These are phyloP conservation scores for Colletotrichum karsti DNA, from an alignment of 2,329 filamentous ascomycete species.

Conservation along the genomic window DNA sequence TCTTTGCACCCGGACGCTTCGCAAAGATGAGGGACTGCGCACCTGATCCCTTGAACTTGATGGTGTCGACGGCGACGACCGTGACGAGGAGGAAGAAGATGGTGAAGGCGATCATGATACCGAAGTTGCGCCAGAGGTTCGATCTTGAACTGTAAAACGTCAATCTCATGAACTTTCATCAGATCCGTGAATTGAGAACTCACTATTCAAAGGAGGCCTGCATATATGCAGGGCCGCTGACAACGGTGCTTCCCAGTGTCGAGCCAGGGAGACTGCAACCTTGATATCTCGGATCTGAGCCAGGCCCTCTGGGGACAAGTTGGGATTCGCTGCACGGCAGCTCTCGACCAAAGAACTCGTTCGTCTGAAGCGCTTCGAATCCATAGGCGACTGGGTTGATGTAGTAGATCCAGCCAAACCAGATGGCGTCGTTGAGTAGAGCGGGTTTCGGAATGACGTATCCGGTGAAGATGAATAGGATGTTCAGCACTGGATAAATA, in stretches of 20 bases:
- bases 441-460: conserved; percentile 68
- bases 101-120: conserved; percentile 78
- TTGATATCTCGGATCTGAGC: conserved; percentile 51
- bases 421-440: conserved; percentile 68
- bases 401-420: conserved; percentile 75
- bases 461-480: conserved; percentile 73
- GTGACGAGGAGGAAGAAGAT: conserved; percentile 79
- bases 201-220: conserved; percentile 59
- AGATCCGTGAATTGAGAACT: neutral
- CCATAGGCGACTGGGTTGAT: conserved; percentile 72
- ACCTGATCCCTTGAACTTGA: conserved; percentile 59
- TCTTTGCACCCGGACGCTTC: neutral
- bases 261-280: conserved; percentile 66
- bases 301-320: conserved; percentile 56
- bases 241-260: conserved; percentile 50
- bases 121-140: conserved; percentile 80
- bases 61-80: conserved; percentile 72
- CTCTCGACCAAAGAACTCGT: conserved; percentile 60
- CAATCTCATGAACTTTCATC: neutral
- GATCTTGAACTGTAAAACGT: conserved; percentile 42
- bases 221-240: conserved; percentile 67
- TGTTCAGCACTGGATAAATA: conserved; percentile 53
- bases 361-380: conserved; percentile 67
- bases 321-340: conserved; percentile 56
- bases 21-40: conserved; percentile 27